Evolutionary conservation across 2,329 filamentous ascomycete genomes (phyloP).

Genomic region (Tolypocladium tropicale): DNA sequence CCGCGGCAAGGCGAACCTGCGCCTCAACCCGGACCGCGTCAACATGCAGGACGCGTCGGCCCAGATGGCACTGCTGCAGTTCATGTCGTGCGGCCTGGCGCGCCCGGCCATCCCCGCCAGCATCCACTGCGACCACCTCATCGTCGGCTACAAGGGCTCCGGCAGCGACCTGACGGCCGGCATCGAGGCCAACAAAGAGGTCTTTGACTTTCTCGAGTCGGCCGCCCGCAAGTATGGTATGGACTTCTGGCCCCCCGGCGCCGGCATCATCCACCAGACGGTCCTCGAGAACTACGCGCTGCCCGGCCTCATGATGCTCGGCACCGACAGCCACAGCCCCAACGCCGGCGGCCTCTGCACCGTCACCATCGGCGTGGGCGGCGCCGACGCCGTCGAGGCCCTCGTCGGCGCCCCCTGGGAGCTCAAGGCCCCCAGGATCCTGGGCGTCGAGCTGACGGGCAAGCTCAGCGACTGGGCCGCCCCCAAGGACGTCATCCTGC

Average conservation of each 20-base stretch:
- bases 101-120: slow-evolving; percentile 89
- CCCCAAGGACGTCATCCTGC: slow-evolving; percentile 91
- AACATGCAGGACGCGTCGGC: slow-evolving; percentile 99
- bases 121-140: slow-evolving; percentile 98
- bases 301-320: slow-evolving; percentile 98
- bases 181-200: slow-evolving; percentile 88
- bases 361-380: slow-evolving; percentile 93
- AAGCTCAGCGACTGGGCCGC: slow-evolving; percentile 82
- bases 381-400: slow-evolving; percentile 93
- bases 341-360: slow-evolving; percentile 93
- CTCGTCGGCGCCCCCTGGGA: slow-evolving; percentile 97
- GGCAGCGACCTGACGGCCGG: slow-evolving; percentile 75
- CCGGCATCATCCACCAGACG: slow-evolving; percentile 94
- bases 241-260: slow-evolving; percentile 90
- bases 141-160: slow-evolving; percentile 87
- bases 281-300: slow-evolving; percentile 96
- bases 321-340: slow-evolving; percentile 93
- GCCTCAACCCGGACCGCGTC: slow-evolving; percentile 93
- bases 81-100: slow-evolving; percentile 91
- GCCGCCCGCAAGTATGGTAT: slow-evolving; percentile 86
- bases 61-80: slow-evolving; percentile 96
- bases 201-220: slow-evolving; percentile 94
- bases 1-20: slow-evolving; percentile 81
- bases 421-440: slow-evolving; percentile 82
- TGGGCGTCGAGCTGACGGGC: slow-evolving; percentile 78